Percentiles rank a stretch among this genome's conserved stretches.
Evolutionary conservation across 228 moss, liverwort and hornwort genomes (phyloP).

Genomic region (Sphagnum fallax): DNA sequence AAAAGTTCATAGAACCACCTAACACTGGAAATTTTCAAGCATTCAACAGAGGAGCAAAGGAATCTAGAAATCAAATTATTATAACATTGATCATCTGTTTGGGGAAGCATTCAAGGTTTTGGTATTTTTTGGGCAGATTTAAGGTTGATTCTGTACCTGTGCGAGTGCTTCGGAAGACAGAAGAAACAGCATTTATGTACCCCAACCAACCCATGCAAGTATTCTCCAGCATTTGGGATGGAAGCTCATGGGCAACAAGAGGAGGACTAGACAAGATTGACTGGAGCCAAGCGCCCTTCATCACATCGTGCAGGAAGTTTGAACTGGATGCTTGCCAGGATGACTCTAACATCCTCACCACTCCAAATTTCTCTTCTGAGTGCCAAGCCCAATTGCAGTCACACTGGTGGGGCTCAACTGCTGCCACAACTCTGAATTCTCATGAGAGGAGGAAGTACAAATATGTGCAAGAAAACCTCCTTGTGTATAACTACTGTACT

Average conservation of each 20-base stretch:
- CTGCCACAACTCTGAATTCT: conserved; percentile 23
- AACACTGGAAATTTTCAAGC: no score
- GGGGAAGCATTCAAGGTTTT: no score
- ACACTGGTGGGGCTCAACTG: conserved; percentile 46
- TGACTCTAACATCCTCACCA: neutral
- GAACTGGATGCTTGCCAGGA: conserved; percentile 20
- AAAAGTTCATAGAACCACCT: no score
- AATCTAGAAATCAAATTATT: no score
- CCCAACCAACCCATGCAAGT: conserved; percentile 23
- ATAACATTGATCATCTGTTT: no score
- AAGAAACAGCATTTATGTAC: neutral
- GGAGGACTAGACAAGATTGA: conserved; percentile 35
- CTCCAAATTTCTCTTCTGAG: neutral
- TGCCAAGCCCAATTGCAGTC: neutral
- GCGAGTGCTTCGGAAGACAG: neutral
- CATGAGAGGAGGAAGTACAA: conserved; percentile 32
- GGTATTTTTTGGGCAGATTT: neutral
- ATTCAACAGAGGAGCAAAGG: no score
- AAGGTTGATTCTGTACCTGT: neutral
- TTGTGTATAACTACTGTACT: conserved; percentile 48
- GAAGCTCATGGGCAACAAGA: conserved; percentile 34
- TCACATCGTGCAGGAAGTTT: conserved; percentile 13
- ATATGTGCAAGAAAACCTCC: conserved; percentile 37
- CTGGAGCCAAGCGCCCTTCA: conserved; percentile 22
- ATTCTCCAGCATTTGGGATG: conserved; percentile 39